phyloP scores from a whole-genome alignment of 192 early-diverging fungal genomes.

The Lobosporangium transversale region DNA sequence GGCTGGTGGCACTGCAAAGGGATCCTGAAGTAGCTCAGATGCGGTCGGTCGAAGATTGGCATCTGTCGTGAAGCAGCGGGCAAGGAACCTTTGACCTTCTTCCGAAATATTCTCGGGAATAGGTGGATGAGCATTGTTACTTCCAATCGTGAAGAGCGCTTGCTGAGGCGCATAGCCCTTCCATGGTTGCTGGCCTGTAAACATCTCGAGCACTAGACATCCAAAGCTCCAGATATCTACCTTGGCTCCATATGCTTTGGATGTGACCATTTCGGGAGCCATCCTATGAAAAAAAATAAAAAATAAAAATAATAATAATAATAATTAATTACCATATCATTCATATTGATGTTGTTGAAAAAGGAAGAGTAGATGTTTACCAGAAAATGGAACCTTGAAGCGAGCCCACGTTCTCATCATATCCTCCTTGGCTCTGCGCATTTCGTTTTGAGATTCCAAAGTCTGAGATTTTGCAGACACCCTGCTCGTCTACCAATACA shows the following conservation, averaged over 20 bases:
- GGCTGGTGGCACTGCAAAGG: conserved; percentile 71
- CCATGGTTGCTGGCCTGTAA: conserved; percentile 88
- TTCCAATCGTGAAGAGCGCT: conserved; percentile 76
- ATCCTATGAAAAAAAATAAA: conserved; percentile 61
- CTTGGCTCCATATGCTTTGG: conserved; percentile 86
- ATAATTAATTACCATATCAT: neutral
- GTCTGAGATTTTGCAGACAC: conserved; percentile 94
- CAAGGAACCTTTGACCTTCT: conserved; percentile 76
- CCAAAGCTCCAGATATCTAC: conserved; percentile 94
- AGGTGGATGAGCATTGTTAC: conserved; percentile 78
- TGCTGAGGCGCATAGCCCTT: conserved; percentile 60
- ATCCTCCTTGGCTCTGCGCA: conserved; percentile 41
- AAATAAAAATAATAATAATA: neutral
- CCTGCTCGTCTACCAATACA: conserved; percentile 80
- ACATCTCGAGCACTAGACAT: conserved; percentile 95
- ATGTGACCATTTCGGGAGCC: conserved; percentile 93
- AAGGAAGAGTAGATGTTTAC: no score
- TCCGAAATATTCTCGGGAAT: conserved; percentile 78
- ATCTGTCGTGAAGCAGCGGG: conserved; percentile 80
- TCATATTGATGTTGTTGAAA: no score
- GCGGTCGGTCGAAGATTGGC: conserved; percentile 85
- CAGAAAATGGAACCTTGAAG: conserved; percentile 86
- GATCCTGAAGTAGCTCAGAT: conserved; percentile 70
- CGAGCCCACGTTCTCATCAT: conserved; percentile 52
- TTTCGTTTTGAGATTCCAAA: conserved; percentile 94